Percentiles rank a stretch among this genome's conserved stretches.
Conservation (phyloP, 306 rosid genomes). For the Malus orientalis region DNA sequence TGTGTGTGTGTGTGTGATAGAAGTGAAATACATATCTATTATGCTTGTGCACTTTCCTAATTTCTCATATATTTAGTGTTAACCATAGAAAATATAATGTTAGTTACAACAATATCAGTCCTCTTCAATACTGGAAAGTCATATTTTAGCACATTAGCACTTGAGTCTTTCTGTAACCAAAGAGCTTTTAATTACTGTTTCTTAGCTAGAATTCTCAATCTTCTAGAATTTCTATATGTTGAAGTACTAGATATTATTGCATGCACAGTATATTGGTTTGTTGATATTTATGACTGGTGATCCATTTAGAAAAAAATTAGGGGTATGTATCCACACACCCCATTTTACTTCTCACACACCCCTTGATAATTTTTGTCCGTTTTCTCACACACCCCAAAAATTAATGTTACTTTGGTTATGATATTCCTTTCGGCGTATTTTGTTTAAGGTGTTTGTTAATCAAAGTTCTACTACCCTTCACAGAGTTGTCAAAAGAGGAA, state of each 20-base stretch:
- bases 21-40: not conserved
- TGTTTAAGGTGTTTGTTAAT: slow-evolving; percentile 18
- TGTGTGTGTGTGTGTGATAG: not conserved
- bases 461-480: slow-evolving; percentile 13
- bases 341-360: no score
- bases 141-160: not conserved
- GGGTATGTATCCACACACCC: no score
- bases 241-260: slow-evolving; percentile 7
- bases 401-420: not conserved
- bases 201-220: not conserved
- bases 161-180: not conserved
- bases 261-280: not conserved
- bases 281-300: not conserved
- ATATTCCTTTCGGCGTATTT: not conserved
- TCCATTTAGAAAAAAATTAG: not conserved
- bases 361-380: no score
- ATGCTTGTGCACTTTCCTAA: not conserved
- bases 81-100: not conserved
- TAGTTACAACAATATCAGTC: not conserved
- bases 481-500: slow-evolving; percentile 80
- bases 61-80: not conserved
- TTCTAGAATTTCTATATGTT: slow-evolving; percentile 12
- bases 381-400: no score
- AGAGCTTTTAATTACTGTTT: slow-evolving; percentile 5
- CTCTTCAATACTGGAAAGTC: not conserved